Base-by-base conservation (phyloP, 345 rosid genomes). In the Syzygium jambos region DNA sequence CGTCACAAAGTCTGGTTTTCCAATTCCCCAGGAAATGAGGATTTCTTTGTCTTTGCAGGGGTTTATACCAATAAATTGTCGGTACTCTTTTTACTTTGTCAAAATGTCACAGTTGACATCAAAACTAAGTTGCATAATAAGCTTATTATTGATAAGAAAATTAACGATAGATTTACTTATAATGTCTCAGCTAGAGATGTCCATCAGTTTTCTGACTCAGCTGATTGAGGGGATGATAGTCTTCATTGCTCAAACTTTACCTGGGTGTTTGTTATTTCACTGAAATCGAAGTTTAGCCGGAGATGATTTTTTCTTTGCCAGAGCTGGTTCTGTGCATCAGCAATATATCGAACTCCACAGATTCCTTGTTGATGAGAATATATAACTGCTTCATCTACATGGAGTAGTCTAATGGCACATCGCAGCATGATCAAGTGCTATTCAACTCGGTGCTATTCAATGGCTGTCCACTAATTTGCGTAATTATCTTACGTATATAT, bases 161-260 rank as follows among this genome's bases (percentile, higher is more conserved):
- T 55, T 22, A 55, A 9, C 25, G 12, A 0, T 21, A 55, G 11
- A 55, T 1, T 55, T 27, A 55, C 59, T 55, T 55, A 55, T 55
- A 1, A 55, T 2, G 12, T 55, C 1, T 55, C 11, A 22, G 59
- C 59, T 55, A 55, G 12, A 55, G 59, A 55, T 8, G 59, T 55
- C 27, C 59, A 21, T 55, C 59, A 22, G 27, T 55, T 55, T 22
- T 55, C 5, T 21, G 59, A 55, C 27, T 55, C 59, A 22, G 59
- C 0, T 22, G 0, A 55, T 3, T 55, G 59, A 3, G 59, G 27
- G 27, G 59, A 55, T 8, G 27, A 22, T 17, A 21, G 0, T 55
- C 1, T 9, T 55, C 5, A 22, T 22, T 55, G 59, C 59, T 22
- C 59, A 55, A 55, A 5, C 59, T 22, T 55, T 22, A 21, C 59